A percentile compares a stretch with the other conserved stretches of the same genome.
These are phyloP conservation scores for Thermomyces lanuginosus DNA, from an alignment of 2,329 filamentous ascomycete genomes.

Conservation along the genomic window DNA sequence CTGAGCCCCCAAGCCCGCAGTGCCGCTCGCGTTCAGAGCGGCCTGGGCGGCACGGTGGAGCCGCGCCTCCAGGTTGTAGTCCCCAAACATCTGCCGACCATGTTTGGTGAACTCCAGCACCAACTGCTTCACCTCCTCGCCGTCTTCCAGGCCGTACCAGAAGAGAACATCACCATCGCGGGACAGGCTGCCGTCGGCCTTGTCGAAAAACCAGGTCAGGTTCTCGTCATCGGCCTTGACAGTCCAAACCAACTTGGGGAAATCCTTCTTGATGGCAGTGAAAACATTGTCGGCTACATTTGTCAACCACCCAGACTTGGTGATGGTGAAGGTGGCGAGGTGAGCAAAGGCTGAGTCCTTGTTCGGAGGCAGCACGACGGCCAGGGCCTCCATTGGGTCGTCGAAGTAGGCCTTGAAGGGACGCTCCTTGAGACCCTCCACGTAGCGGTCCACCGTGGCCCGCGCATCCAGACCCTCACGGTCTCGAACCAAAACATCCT, in stretches of 20 bases:
- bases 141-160: slow-evolving; percentile 80
- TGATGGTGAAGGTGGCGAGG: slow-evolving; percentile 79
- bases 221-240: slow-evolving; percentile 94
- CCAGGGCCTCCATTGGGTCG: slow-evolving; percentile 81
- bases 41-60: slow-evolving; percentile 61
- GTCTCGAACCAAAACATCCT: slow-evolving; percentile 67
- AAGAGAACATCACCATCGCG: slow-evolving; percentile 80
- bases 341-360: slow-evolving; percentile 56
- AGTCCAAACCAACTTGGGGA: slow-evolving; percentile 85
- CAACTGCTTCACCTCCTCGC: slow-evolving; percentile 64
- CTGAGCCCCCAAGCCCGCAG: slow-evolving; percentile 34
- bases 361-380: slow-evolving; percentile 64
- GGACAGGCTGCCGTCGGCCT: slow-evolving; percentile 81
- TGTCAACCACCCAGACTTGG: slow-evolving; percentile 83
- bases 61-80: slow-evolving; percentile 75
- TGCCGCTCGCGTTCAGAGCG: slow-evolving; percentile 41
- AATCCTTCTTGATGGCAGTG: slow-evolving; percentile 81
- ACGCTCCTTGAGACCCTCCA: slow-evolving; percentile 58
- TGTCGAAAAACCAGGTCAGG: slow-evolving; percentile 94
- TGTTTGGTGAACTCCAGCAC: slow-evolving; percentile 74
- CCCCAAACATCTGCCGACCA: slow-evolving; percentile 72
- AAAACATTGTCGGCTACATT: slow-evolving; percentile 95
- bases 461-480: slow-evolving; percentile 65
- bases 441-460: slow-evolving; percentile 71
- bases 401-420: slow-evolving; percentile 91